These are phyloP conservation scores for Mallotus japonicus DNA, from an alignment of 441 rosid species.

Conservation along the genomic window DNA sequence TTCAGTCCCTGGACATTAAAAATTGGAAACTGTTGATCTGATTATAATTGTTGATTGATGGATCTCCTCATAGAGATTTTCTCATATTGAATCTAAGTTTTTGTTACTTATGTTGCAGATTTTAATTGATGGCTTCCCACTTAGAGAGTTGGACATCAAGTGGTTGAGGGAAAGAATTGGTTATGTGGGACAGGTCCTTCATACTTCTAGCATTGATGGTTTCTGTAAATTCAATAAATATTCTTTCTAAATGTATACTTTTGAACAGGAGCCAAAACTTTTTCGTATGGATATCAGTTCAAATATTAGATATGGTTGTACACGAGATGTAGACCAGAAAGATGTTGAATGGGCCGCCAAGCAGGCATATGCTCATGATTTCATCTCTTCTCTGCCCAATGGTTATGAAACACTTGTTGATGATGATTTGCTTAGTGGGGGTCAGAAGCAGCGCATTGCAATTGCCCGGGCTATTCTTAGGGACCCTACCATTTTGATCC, in stretches of 20 bases:
- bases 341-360: constrained; percentile 89
- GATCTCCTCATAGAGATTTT: constrained; percentile 11
- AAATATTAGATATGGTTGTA: constrained; percentile 84
- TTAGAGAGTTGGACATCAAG: constrained; percentile 72
- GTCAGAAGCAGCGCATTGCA: constrained; percentile 97
- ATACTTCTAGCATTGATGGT: constrained; percentile 3
- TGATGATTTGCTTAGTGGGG: constrained; percentile 96
- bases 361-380: constrained; percentile 92
- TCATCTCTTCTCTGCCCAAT: constrained; percentile 74
- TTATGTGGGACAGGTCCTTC: constrained; percentile 81
- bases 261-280: constrained; percentile 83
- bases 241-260: constrained; percentile 14
- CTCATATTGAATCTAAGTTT: background rate
- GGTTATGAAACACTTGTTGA: constrained; percentile 89
- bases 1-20: background rate
- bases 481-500: constrained; percentile 83
- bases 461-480: constrained; percentile 94
- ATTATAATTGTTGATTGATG: constrained; percentile 20
- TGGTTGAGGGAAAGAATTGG: constrained; percentile 89
- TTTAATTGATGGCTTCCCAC: constrained; percentile 73
- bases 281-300: constrained; percentile 85
- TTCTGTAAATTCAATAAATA: constrained; percentile 8
- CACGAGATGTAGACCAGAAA: constrained; percentile 52
- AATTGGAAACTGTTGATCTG: background rate
- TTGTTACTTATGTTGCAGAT: constrained; percentile 45